Conservation (phyloP, 2,329 filamentous ascomycete species). For the Penicillium paneum region DNA sequence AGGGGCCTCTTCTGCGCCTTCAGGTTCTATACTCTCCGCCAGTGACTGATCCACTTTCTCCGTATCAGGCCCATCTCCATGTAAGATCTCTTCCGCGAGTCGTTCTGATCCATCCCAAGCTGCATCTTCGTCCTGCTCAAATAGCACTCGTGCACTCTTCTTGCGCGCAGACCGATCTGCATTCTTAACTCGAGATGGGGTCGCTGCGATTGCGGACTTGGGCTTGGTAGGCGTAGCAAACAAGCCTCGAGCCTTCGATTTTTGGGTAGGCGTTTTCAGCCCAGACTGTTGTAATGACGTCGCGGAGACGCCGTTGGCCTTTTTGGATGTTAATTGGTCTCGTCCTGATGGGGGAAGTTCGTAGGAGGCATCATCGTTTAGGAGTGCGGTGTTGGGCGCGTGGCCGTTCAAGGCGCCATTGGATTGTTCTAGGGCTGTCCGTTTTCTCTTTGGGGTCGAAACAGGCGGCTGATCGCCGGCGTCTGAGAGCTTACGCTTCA, state of each 20-base stretch:
- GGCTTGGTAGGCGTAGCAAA: conserved; percentile 43
- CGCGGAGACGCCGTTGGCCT: conserved; percentile 26
- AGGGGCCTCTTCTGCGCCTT: conserved; percentile 32
- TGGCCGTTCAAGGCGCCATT: conserved; percentile 30
- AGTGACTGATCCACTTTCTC: conserved; percentile 22
- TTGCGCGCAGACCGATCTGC: conserved; percentile 81
- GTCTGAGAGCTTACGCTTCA: conserved; percentile 45
- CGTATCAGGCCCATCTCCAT: conserved; percentile 37
- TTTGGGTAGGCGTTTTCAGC: conserved; percentile 39
- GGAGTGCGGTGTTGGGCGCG: conserved; percentile 11
- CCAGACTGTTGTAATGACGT: conserved; percentile 35
- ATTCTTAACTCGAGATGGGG: conserved; percentile 64
- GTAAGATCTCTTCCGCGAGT: conserved; percentile 66
- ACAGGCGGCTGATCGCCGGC: conserved; percentile 32
- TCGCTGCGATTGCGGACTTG: conserved; percentile 36
- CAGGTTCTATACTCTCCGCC: conserved; percentile 33
- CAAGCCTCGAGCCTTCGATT: conserved; percentile 35
- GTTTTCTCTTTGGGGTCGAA: conserved; percentile 42
- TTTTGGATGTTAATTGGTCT: conserved; percentile 34
- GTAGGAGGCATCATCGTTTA: conserved; percentile 22
- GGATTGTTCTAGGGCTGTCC: conserved; percentile 22
- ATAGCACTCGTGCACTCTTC: conserved; percentile 75
- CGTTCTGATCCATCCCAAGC: conserved; percentile 63
- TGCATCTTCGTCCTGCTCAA: conserved; percentile 69
- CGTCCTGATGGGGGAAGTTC: conserved; percentile 27